Conservation (phyloP, 306 rosid genomes). For the Cicer bijugum region DNA sequence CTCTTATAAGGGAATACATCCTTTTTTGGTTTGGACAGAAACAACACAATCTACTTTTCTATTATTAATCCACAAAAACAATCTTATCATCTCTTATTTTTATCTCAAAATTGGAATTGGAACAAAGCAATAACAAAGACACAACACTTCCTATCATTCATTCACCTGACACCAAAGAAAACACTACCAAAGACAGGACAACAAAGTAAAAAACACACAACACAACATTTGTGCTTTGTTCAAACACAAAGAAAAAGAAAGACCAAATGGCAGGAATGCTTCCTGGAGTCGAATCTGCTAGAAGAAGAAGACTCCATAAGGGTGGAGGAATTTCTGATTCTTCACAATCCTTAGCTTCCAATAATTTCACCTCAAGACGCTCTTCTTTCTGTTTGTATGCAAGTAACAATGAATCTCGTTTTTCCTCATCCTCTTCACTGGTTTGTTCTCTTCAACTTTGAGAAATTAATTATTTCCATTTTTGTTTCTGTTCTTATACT, state of each 20-base stretch:
- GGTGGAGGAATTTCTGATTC: conserved; percentile 52
- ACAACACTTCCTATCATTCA: neutral
- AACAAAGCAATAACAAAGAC: too few species aligned
- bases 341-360: conserved; percentile 40
- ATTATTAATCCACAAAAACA: neutral
- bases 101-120: neutral
- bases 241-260: neutral
- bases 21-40: neutral
- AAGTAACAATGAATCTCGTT: conserved; percentile 60
- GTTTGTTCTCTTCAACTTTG: conserved; percentile 37
- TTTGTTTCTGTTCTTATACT: neutral
- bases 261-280: conserved; percentile 77
- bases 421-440: conserved; percentile 50
- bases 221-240: neutral
- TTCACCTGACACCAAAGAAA: conserved; percentile 12
- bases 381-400: conserved; percentile 69
- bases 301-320: conserved; percentile 68
- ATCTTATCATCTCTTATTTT: neutral
- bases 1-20: too few species aligned
- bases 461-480: neutral
- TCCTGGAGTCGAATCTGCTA: conserved; percentile 87
- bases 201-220: neutral
- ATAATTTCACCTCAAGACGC: conserved; percentile 57
- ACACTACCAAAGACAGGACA: conserved; percentile 13
- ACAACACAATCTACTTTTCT: neutral